phyloP scores from a whole-genome alignment of 2,329 filamentous ascomycete genomes.

The Lasiodiplodia citricola region DNA sequence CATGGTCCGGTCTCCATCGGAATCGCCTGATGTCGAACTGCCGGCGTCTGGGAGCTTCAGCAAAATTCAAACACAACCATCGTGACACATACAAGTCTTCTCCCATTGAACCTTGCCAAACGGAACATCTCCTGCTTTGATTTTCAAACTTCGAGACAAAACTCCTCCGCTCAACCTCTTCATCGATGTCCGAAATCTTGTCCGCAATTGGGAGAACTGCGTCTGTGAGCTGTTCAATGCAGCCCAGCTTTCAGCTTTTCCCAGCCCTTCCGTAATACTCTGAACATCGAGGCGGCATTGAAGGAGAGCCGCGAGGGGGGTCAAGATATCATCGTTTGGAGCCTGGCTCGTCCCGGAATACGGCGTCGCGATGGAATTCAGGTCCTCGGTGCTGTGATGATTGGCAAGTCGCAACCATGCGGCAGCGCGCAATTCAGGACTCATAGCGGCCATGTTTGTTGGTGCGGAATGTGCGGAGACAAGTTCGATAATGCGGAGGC shows the following conservation, averaged over 20 bases:
- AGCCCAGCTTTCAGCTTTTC: background rate
- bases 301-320: background rate
- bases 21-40: conserved; percentile 5
- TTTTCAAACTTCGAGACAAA: background rate
- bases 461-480: background rate
- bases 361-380: background rate
- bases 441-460: background rate
- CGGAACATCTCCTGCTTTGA: background rate
- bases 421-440: background rate
- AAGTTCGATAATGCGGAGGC: background rate
- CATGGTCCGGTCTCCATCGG: background rate
- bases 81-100: background rate
- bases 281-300: conserved; percentile 7
- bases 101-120: conserved; percentile 14
- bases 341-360: background rate
- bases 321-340: background rate
- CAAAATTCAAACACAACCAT: background rate
- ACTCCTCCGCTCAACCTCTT: background rate
- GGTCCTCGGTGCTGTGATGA: background rate
- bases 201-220: conserved; percentile 1
- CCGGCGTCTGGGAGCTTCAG: background rate
- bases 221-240: conserved; percentile 8
- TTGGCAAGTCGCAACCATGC: background rate
- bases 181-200: conserved; percentile 1
- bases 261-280: background rate